These are phyloP conservation scores for Chrysanthemum seticuspe DNA, from an alignment of 129 eudicot species.

Conservation along the genomic window DNA sequence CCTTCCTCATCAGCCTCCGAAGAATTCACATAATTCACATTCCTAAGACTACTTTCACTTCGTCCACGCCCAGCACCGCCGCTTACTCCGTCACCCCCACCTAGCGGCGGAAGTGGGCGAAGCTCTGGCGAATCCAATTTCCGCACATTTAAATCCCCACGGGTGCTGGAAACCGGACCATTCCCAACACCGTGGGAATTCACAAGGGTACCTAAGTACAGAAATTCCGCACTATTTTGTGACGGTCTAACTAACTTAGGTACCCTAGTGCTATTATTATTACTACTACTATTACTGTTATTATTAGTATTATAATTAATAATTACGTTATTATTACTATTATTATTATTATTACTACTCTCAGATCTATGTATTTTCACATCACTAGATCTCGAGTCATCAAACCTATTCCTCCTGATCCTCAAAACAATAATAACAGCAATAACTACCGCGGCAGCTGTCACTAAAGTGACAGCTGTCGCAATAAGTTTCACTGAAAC, in stretches of 20 bases:
- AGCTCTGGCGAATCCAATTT: slow-evolving; percentile 85
- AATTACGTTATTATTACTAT: not conserved
- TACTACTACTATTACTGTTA: not conserved
- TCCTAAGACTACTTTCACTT: slow-evolving; percentile 17
- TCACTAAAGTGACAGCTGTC: slow-evolving; percentile 50
- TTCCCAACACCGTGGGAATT: slow-evolving; percentile 32
- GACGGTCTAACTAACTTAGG: slow-evolving; percentile 59
- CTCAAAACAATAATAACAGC: slow-evolving; percentile 41
- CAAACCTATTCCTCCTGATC: slow-evolving; percentile 18
- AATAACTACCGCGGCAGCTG: slow-evolving; percentile 55
- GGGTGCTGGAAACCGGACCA: not conserved
- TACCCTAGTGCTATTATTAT: slow-evolving; percentile 1
- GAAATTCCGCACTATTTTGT: slow-evolving; percentile 71
- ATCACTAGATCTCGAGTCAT: slow-evolving; percentile 29
- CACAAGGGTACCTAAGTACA: slow-evolving; percentile 67
- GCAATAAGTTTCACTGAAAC: slow-evolving; percentile 57
- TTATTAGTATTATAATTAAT: not conserved
- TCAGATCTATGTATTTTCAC: slow-evolving; percentile 49
- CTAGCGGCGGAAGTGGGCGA: slow-evolving; percentile 71
- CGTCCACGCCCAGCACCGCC: slow-evolving; percentile 16
- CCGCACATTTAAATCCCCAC: slow-evolving; percentile 6
- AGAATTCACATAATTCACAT: slow-evolving; percentile 28
- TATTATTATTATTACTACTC: slow-evolving; percentile 19
- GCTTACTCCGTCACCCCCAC: slow-evolving; percentile 14
- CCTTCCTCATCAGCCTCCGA: slow-evolving; percentile 55